Evolutionary conservation across 2,329 filamentous ascomycete species (phyloP).

Genomic region (Pseudogymnoascus sp.): DNA sequence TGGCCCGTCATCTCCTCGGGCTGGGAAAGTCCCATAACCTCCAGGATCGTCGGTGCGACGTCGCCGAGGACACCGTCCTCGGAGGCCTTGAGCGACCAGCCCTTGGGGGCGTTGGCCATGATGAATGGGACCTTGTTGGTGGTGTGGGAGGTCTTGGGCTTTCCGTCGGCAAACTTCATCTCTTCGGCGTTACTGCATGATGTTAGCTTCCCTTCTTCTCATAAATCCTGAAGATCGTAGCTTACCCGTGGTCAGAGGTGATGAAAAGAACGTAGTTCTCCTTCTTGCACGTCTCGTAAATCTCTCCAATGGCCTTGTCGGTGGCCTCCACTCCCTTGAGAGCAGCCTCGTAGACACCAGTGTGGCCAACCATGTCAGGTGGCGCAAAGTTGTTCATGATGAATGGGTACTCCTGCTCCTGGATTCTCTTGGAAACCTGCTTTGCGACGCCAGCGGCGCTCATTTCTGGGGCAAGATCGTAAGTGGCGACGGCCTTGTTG

Average conservation of each 20-base stretch:
- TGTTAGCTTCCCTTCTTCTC: constrained; percentile 20
- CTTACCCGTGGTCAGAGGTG: constrained; percentile 84
- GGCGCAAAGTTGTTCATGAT: constrained; percentile 99
- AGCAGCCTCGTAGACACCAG: constrained; percentile 91
- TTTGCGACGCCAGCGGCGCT: constrained; percentile 83
- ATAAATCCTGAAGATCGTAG: constrained; percentile 14
- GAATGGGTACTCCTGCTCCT: constrained; percentile 82
- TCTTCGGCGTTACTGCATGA: constrained; percentile 75
- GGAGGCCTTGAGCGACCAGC: constrained; percentile 76
- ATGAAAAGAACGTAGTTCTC: constrained; percentile 90
- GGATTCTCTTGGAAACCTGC: constrained; percentile 81
- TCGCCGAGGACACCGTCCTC: constrained; percentile 84
- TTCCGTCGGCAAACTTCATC: constrained; percentile 94
- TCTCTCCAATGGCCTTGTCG: constrained; percentile 86
- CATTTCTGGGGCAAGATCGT: constrained; percentile 94
- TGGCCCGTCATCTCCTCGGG: constrained; percentile 87
- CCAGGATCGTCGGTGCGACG: constrained; percentile 89
- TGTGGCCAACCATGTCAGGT: constrained; percentile 98
- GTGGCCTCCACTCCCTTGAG: constrained; percentile 78
- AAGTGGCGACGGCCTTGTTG: constrained; percentile 83
- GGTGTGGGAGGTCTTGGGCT: constrained; percentile 96
- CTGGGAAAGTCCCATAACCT: constrained; percentile 81
- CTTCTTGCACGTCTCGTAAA: constrained; percentile 91
- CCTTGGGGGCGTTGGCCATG: constrained; percentile 92
- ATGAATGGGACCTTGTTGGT: constrained; percentile 96